A percentile compares a stretch with the other conserved stretches of the same genome.
Conservation (phyloP, 306 rosid species). For the Clitoria ternatea region DNA sequence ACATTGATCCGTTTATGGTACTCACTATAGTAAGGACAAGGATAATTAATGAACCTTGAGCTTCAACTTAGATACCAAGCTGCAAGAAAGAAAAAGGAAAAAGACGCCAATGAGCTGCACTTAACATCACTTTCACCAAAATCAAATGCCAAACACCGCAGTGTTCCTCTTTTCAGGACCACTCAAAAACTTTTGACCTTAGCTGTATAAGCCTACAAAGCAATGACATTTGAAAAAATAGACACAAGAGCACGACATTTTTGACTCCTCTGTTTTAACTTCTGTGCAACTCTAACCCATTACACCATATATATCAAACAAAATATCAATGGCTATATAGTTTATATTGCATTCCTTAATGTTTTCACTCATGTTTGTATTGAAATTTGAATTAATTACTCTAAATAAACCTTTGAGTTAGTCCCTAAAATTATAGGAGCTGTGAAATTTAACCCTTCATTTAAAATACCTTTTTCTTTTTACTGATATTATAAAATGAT, state of each 20-base stretch:
- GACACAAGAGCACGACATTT: conserved; percentile 30
- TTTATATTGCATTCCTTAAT: not conserved
- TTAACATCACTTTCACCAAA: conserved; percentile 41
- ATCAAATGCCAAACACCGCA: conserved; percentile 36
- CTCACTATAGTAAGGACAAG: conserved; percentile 20
- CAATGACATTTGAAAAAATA: conserved; percentile 26
- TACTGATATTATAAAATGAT: no score
- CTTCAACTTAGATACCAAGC: conserved; percentile 18
- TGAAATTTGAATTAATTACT: no score
- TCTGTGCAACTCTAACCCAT: conserved; percentile 3
- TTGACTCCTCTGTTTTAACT: conserved; percentile 36
- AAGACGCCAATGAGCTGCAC: conserved; percentile 20
- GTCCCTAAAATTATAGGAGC: no score
- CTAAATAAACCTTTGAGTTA: no score
- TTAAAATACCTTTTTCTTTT: no score
- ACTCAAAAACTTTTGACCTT: conserved; percentile 45
- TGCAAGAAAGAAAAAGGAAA: conserved; percentile 15
- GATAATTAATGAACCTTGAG: conserved; percentile 34
- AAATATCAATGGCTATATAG: conserved; percentile 8
- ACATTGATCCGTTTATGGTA: conserved; percentile 21
- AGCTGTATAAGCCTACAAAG: conserved; percentile 33
- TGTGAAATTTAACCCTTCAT: no score
- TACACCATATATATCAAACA: not conserved
- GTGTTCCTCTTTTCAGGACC: conserved; percentile 45
- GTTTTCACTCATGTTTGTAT: not conserved